Base-by-base conservation (phyloP, 306 rosid species). In the Oxytropis ochrocephala region DNA sequence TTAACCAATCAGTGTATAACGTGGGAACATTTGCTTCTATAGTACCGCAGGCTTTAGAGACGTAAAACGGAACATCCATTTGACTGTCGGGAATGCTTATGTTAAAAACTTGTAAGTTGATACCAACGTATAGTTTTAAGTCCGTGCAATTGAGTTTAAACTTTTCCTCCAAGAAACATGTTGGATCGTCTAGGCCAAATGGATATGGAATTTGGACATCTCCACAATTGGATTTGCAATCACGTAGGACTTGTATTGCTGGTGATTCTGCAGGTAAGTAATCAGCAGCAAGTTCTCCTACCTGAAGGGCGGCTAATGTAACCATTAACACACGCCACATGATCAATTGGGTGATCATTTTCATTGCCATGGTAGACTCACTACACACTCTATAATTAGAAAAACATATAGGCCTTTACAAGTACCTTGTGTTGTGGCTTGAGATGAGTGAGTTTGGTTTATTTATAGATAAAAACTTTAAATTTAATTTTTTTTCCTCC, bases 151-250 rank as follows among this genome's bases (percentile, higher is more conserved):
- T 2, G 1, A 85, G 16, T 1, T 3, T 0, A 41, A 83, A 85
- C 0, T 1, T 3, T 0, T 0, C 0, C 0, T 75, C 12, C 1
- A 71, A 52, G 58, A 14, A 79, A 41, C 86, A 83, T 5, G 9
- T 6, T 11, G 76, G 61, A 5, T 4, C 0, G 17, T 67, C 81
- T 2, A 17, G 13, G 1, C 94, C 85, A 32, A 85, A 88, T 6
- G 90, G 94, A 52, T 81, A 88, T 27, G 85, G 85, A 55, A 88
- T 72, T 8, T 30, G 3, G 1, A 87, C 3, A 5, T 48, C n/a
- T 8, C 88, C 93, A n/a, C 88, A 85, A 2, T 44, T 19, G 18
- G 17, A 19, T 0, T 1, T 44, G 69, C 83, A 78, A 11, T 69
- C 79, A 29, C 47, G 63, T 11, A 27, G 18, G 81, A n/a, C n/a